phyloP scores from a whole-genome alignment of 139 green algal species.

The Coelastrella sp. region DNA sequence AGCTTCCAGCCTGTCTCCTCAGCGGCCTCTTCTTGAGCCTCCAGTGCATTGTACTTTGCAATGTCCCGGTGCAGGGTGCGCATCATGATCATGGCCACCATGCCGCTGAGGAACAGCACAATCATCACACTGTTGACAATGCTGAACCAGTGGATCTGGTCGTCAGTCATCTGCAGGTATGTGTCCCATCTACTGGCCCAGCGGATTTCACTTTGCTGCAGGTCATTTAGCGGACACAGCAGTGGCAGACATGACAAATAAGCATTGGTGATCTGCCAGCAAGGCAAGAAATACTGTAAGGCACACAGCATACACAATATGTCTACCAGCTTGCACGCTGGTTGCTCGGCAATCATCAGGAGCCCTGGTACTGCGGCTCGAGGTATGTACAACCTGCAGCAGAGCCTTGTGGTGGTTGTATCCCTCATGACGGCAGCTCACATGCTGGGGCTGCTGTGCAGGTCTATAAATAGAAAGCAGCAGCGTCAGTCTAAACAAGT shows the following conservation, averaged over 20 bases:
- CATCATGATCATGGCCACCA: constrained; percentile 99
- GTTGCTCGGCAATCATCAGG: too few relatives aligned
- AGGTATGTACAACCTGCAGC: too few relatives aligned
- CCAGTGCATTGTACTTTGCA: constrained; percentile 95
- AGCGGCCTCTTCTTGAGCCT: constrained; percentile 90
- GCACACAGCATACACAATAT: background rate
- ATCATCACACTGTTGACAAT: constrained; percentile 99
- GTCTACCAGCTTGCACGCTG: too few relatives aligned
- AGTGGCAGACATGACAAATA: background rate
- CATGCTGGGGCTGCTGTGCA: too few relatives aligned
- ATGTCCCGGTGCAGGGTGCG: constrained; percentile 95
- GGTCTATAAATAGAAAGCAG: too few relatives aligned
- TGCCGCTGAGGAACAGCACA: constrained; percentile 97
- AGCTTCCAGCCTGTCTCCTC: constrained; percentile 99
- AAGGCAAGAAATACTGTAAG: too few relatives aligned
- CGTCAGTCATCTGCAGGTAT: constrained; percentile 95
- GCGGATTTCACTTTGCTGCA: constrained; percentile 83
- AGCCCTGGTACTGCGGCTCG: too few relatives aligned
- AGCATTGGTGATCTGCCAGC: constrained; percentile 7
- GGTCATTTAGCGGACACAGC: background rate
- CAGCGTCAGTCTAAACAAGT: too few relatives aligned
- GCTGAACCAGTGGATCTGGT: constrained; percentile 99
- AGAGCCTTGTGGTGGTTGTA: too few relatives aligned
- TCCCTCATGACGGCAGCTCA: too few relatives aligned
- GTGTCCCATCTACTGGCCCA: constrained; percentile 99